Conservation (phyloP, 1,284 basidiomycete species). For the Pascua sp. region DNA sequence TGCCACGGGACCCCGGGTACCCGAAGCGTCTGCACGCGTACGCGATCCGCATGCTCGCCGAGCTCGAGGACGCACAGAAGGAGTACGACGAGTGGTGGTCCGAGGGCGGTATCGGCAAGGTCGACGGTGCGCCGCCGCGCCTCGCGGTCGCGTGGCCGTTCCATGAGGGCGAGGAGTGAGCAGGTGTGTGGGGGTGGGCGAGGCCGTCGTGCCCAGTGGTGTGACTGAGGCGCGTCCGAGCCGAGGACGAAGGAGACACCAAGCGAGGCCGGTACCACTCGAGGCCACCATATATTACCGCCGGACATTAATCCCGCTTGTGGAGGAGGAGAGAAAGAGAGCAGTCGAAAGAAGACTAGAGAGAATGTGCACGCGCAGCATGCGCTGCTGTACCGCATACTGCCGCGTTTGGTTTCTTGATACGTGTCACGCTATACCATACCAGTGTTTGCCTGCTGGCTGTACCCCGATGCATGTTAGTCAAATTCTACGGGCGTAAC, state of each 20-base stretch:
- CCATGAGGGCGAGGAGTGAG: slow-evolving; percentile 47
- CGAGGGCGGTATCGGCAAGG: slow-evolving; percentile 45
- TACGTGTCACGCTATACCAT: too few species aligned
- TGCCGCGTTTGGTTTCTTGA: too few species aligned
- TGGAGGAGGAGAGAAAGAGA: too few species aligned
- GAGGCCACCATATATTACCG: too few species aligned
- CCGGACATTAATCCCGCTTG: too few species aligned
- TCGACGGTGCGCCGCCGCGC: slow-evolving; percentile 48
- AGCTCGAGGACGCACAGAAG: slow-evolving; percentile 53
- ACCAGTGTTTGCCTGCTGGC: too few species aligned
- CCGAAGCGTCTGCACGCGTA: slow-evolving; percentile 50
- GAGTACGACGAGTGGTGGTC: slow-evolving; percentile 53
- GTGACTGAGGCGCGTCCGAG: not conserved
- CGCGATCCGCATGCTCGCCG: slow-evolving; percentile 51
- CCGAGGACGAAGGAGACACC: not conserved
- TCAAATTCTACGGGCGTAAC: too few species aligned
- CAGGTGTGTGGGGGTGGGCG: not conserved
- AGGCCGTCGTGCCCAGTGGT: too few species aligned
- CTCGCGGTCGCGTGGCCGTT: slow-evolving; percentile 51
- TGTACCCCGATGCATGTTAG: too few species aligned
- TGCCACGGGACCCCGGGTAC: slow-evolving; percentile 30
- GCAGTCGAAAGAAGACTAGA: too few species aligned
- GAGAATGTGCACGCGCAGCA: too few species aligned
- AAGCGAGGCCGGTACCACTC: not conserved
- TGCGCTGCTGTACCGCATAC: too few species aligned